Conservation (phyloP, 371 early-diverging fungal genomes). For the Mucor circinelloides region DNA sequence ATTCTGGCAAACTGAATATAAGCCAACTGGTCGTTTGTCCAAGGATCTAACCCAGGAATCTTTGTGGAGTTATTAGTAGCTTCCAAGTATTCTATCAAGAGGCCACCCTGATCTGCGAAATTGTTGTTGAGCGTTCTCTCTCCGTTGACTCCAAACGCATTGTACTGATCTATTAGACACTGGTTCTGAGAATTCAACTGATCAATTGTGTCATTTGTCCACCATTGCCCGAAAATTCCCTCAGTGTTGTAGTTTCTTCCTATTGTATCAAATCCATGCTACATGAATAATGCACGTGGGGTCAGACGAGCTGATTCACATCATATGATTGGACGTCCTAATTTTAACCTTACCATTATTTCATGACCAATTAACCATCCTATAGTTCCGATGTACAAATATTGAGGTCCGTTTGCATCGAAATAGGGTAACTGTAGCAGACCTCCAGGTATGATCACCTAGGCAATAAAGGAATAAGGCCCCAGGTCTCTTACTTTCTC, state of each 20-base stretch:
- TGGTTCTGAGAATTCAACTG: slow-evolving; percentile 55
- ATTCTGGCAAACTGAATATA: slow-evolving; percentile 60
- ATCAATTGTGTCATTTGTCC: slow-evolving; percentile 53
- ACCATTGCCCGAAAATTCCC: slow-evolving; percentile 63
- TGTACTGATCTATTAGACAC: slow-evolving; percentile 59
- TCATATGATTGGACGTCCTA: slow-evolving; percentile 12
- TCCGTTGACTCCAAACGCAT: slow-evolving; percentile 54
- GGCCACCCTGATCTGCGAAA: slow-evolving; percentile 72
- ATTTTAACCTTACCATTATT: slow-evolving; percentile 46
- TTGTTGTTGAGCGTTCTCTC: slow-evolving; percentile 70
- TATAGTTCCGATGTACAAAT: slow-evolving; percentile 57
- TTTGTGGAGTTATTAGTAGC: neutral
- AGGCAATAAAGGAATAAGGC: neutral
- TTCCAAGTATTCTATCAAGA: slow-evolving; percentile 4
- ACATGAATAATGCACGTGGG: slow-evolving; percentile 9
- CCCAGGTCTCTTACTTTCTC: neutral
- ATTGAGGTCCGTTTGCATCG: slow-evolving; percentile 47
- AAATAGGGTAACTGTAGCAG: slow-evolving; percentile 58
- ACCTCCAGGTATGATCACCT: slow-evolving; percentile 59
- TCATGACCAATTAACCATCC: slow-evolving; percentile 66
- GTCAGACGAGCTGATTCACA: slow-evolving; percentile 9
- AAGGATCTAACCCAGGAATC: slow-evolving; percentile 53
- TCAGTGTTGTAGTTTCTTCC: slow-evolving; percentile 58
- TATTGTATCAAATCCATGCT: slow-evolving; percentile 60
- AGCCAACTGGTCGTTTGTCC: slow-evolving; percentile 58